Evolutionary conservation across 2,329 filamentous ascomycete species (phyloP), one percentile per base, ranked within the genome.

Genomic region (Ascocoryne sarcoides): DNA sequence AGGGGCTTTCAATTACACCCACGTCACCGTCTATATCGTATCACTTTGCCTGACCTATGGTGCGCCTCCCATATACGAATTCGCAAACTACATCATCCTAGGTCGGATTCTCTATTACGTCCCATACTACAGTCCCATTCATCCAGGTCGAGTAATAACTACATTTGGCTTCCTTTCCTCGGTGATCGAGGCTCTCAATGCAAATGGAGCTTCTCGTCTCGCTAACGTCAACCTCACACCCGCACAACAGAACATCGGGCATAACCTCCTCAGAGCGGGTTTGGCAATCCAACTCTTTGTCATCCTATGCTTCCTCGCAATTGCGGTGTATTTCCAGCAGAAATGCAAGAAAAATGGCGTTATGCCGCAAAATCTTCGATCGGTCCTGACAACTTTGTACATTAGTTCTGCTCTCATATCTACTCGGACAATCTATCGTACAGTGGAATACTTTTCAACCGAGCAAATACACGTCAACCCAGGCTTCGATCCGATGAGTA

Each of bases 81-180:
- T 76, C 3, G 68, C 73, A 40, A 78, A 80, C 52, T 81, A 80
- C 57, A 69, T 76, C 49, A 68, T 79, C 40, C 68, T 82, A 17
- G 71, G 71, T 2, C 69, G 75, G 3, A 64, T 77, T 10, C 64
- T 82, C 15, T 73, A 73, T 56, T 82, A 81, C 57, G 65, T 76
- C 2, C 76, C 76, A 0, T 74, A 78, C 52, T 65, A 73, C 42
- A 66, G 75, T 0, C 75, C 75, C 0, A 56, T 73, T 21, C 61
- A 68, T 29, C 67, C 69, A 0, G 61, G 63, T 16, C 58, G 63
- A 18, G 65, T 71, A 12, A 50, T 72, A 12, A 63, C 62, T 4
- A 68, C 63, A 3, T 73, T 73, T 45, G 65, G 63, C 10, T 61
- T 60, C 23, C 48, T 73, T 29, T 73, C 69, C 15, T 55, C 48